Evolutionary conservation across 2,329 filamentous ascomycete genomes (phyloP).

Genomic region (Colletotrichum euphorbiae): DNA sequence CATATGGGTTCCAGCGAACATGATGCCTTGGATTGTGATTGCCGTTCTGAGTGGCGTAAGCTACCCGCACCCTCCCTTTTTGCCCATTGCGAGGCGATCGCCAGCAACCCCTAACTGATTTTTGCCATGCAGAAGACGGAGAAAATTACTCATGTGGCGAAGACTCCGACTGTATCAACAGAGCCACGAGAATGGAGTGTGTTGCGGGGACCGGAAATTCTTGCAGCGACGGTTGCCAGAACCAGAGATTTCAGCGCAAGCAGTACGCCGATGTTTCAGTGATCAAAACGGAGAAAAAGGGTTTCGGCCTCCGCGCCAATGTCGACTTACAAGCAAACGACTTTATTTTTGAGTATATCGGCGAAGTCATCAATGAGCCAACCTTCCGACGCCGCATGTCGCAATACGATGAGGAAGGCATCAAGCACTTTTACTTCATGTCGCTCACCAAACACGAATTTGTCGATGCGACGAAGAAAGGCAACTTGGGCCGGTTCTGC

Average conservation of each 20-base stretch:
- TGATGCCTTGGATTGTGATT: conserved; percentile 93
- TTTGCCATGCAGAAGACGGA: conserved; percentile 61
- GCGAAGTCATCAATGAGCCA: conserved; percentile 95
- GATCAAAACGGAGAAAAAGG: conserved; percentile 98
- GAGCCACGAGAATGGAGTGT: conserved; percentile 98
- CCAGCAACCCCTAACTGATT: conserved; percentile 39
- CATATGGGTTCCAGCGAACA: conserved; percentile 91
- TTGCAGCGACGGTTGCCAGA: conserved; percentile 89
- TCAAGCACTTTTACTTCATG: conserved; percentile 99
- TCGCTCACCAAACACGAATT: conserved; percentile 96
- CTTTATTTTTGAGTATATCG: conserved; percentile 98
- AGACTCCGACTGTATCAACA: conserved; percentile 98
- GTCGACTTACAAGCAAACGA: conserved; percentile 81
- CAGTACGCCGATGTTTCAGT: conserved; percentile 93
- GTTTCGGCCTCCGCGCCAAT: conserved; percentile 89
- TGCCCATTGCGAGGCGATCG: conserved; percentile 35
- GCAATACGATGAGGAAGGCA: conserved; percentile 94
- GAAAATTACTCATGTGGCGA: conserved; percentile 91
- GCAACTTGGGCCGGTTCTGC: conserved; percentile 96
- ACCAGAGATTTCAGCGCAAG: conserved; percentile 92
- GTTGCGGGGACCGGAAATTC: conserved; percentile 76
- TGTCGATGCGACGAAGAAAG: conserved; percentile 96
- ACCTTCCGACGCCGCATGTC: conserved; percentile 91
- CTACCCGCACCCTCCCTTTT: conserved; percentile 43
- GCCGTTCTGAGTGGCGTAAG: conserved; percentile 94